Evolutionary conservation across 2,329 filamentous ascomycete genomes (phyloP).

Genomic region (Mycosphaerelloides madeirae): DNA sequence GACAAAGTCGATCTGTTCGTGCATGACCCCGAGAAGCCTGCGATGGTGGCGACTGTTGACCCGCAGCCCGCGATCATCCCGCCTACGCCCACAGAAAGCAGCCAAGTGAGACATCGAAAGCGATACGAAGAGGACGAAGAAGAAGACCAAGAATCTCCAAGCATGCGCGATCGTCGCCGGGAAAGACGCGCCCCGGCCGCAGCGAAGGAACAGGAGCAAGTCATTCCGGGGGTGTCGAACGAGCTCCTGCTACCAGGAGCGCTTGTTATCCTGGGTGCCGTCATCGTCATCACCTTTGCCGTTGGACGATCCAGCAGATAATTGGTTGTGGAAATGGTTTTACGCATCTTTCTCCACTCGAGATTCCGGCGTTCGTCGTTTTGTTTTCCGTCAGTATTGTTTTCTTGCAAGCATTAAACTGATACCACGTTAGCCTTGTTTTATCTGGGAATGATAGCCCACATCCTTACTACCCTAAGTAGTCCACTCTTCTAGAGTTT

Average conservation of each 20-base stretch:
- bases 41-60: constrained; percentile 61
- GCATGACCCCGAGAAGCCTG: constrained; percentile 86
- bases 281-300: constrained; percentile 89
- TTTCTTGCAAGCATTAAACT: constrained; percentile 2
- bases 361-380: constrained; percentile 3
- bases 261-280: constrained; percentile 89
- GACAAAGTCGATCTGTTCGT: constrained; percentile 98
- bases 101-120: constrained; percentile 43
- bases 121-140: constrained; percentile 52
- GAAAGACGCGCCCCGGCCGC: constrained; percentile 34
- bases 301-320: constrained; percentile 45
- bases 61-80: constrained; percentile 50
- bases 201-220: constrained; percentile 60
- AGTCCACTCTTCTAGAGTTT: too few species aligned
- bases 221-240: constrained; percentile 89
- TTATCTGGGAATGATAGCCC: neutral
- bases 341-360: neutral
- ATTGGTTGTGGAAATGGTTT: neutral
- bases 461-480: too few species aligned
- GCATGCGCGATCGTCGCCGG: constrained; percentile 26
- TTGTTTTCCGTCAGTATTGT: constrained; percentile 1
- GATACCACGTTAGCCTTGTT: constrained; percentile 8
- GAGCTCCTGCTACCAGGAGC: constrained; percentile 89
- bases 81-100: constrained; percentile 49
- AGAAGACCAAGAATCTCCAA: constrained; percentile 41